Evolutionary conservation across 1,139 yeast species (phyloP), one percentile per base, ranked within the genome.

Genomic region (Lodderomyces metapsilosis): DNA sequence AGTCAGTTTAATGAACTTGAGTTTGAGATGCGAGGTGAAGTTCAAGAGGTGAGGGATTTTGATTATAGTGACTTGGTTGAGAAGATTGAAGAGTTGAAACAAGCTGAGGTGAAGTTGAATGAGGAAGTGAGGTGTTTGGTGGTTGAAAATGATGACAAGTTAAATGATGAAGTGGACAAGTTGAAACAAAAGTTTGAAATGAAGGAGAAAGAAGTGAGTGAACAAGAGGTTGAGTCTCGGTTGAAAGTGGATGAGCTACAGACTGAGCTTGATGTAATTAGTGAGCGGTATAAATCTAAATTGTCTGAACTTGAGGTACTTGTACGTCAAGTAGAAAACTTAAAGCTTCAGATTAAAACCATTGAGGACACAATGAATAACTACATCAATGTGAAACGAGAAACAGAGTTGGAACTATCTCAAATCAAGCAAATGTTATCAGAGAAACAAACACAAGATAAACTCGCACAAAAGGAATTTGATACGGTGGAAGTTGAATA

Each of bases 1-100:
- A 52, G 54, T 20, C 63, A 67, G 38, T 62, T 53, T 45, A 62
- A 62, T 21, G 69, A 67, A 33, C 46, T 65, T 27, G 61, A 60
- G 37, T 64, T 59, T 44, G 63, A 66, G 40, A 50, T 71, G 42
- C 52, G 57, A 27, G 53, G 61, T 36, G 71, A 70, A 43, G 46
- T 69, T 8, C 52, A 56, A 20, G 46, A 48, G 1, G 70, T 68
- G 2, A 48, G 50, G 37, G 44, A 48, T 2, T 66, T 54, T 45
- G 58, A 59, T 31, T 69, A 66, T 40, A 54, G 55, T 13, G 58
- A 54, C 21, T 40, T 54, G 2, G 16, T 50, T 9, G 41, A 47
- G 5, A 55, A 53, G 12, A 54, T 66, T 13, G 42, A 46, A 5
- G 36, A 34, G 3, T 46, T 65, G n/a, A 46, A 52, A 20, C 25